Evolutionary conservation across 1,284 basidiomycete species (phyloP), one percentile per base, ranked within the genome.

Genomic region (Cryptococcus deneoformans): DNA sequence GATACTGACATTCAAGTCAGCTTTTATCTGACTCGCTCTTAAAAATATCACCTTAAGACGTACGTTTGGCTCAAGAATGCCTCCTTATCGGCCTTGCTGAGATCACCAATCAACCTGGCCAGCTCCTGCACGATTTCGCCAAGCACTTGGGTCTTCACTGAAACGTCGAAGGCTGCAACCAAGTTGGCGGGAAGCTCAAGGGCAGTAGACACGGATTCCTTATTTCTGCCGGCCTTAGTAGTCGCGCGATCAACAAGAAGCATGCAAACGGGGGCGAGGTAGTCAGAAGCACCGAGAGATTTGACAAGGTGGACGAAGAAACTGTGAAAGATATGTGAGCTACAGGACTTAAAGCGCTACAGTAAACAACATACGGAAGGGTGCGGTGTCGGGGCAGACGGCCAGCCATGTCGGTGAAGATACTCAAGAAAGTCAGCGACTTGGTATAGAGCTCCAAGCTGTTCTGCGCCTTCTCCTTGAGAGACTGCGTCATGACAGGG

Each of bases 241-340:
- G 86, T 83, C 2, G 83, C 81, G 61, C 88, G 89, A 68, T 95
- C 91, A 1, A 93, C 82, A 10, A 98, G 81, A 1, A 98, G 84
- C 86, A 97, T 89, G 62, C 84, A 86, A 7, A 96, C 78, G 0
- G 92, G 89, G 0, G 90, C 83, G 43, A 96, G 80, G 80, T 94
- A 99, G 50, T 92, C 86, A 9, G 82, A 79, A 2, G 87, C 79
- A 8, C 91, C 92, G 10, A 99, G 82, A 2, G 89, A 87, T 58
- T 92, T 87, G 39, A 91, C 84, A n/a, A 99, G 83, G 70, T 95
- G 90, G 2, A 86, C 82, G 78, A 96, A 98, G 79, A 99, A 94
- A 57, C 91, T 77, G 60, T 1, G 65, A 50, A 10, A 48, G 60
- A 51, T 64, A 56, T 36, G 11, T 14, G 14, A 50, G 46, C 36